Conservation (phyloP, 768 basidiomycete species). For the Boletus eberwhitei region DNA sequence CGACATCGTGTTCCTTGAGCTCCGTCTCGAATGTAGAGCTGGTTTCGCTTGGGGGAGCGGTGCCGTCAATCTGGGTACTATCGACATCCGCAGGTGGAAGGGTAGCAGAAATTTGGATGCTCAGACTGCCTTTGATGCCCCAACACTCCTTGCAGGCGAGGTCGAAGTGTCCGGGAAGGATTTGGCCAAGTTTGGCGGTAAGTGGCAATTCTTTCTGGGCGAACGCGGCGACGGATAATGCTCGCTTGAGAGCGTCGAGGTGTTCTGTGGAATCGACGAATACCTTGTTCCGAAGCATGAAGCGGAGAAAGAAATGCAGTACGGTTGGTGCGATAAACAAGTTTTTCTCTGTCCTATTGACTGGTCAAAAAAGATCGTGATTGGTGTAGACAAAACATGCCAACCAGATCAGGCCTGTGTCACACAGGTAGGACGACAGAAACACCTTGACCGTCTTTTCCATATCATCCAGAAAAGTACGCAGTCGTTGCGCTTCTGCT, state of each 20-base stretch:
- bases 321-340: slow-evolving; percentile 41
- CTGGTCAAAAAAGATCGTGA: slow-evolving; percentile 4
- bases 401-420: slow-evolving; percentile 67
- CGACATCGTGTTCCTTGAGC: slow-evolving; percentile 34
- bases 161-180: slow-evolving; percentile 44
- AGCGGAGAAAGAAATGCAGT: slow-evolving; percentile 44
- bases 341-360: slow-evolving; percentile 41
- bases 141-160: slow-evolving; percentile 48
- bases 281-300: slow-evolving; percentile 41
- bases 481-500: slow-evolving; percentile 28
- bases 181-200: slow-evolving; percentile 37
- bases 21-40: slow-evolving; percentile 36
- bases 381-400: not conserved
- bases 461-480: slow-evolving; percentile 58
- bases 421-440: slow-evolving; percentile 63
- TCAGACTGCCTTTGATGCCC: slow-evolving; percentile 39
- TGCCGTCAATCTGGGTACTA: not conserved
- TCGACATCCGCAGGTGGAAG: not conserved
- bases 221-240: slow-evolving; percentile 39
- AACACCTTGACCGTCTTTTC: slow-evolving; percentile 60
- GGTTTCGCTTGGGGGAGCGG: not conserved
- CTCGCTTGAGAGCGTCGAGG: slow-evolving; percentile 37
- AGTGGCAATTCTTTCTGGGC: slow-evolving; percentile 42
- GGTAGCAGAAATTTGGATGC: slow-evolving; percentile 18
- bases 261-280: slow-evolving; percentile 32